Base-by-base conservation (phyloP, 2,329 filamentous ascomycete genomes). In the Phaeoacremonium minimum region DNA sequence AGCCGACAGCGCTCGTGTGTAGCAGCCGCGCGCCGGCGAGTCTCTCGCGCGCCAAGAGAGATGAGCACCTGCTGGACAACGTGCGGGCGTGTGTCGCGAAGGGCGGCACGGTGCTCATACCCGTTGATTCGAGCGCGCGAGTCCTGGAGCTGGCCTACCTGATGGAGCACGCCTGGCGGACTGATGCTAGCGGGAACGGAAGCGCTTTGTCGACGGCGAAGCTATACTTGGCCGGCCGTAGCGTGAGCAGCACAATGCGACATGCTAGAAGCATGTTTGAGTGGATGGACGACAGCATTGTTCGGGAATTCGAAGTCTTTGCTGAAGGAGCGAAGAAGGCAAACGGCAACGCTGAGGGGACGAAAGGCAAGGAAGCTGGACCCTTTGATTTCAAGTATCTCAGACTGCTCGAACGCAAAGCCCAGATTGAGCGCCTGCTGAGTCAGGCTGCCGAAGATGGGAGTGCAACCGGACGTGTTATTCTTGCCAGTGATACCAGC, bases 211-310 rank as follows among this genome's bases (percentile, higher is more conserved):
- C 68, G 37, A 61, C 67, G 1, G 66, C 76, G 1, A 78, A 74
- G 49, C 69, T 96, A 1, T 96, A 89, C 55, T 70, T 98, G 30
- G 91, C 90, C 1, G 90, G 89, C 28, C 83, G 83, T 41, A 95
- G 88, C 43, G 85, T 87, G 45, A 83, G 87, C 40, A 90, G 88
- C 44, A 95, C 90, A 0, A 86, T 97, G 73, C 77, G 88, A 35
- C 87, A 96, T 47, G 87, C 91, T 17, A 77, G 90, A 47, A 96
- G 91, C 58, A 95, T 98, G 87, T 70, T 98, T 19, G 93, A 98
- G 56, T 98, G 93, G 93, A 97, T 98, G 90, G 90, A 97, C 55
- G 90, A 96, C 53, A 84, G 82, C 40, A 94, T 98, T 41, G 85
- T 95, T 29, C 82, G 89, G 37, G 91, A 97, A 51, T 94, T 95